These are phyloP conservation scores for Mycena chlorophos DNA, from an alignment of 768 basidiomycete species.

Conservation along the genomic window DNA sequence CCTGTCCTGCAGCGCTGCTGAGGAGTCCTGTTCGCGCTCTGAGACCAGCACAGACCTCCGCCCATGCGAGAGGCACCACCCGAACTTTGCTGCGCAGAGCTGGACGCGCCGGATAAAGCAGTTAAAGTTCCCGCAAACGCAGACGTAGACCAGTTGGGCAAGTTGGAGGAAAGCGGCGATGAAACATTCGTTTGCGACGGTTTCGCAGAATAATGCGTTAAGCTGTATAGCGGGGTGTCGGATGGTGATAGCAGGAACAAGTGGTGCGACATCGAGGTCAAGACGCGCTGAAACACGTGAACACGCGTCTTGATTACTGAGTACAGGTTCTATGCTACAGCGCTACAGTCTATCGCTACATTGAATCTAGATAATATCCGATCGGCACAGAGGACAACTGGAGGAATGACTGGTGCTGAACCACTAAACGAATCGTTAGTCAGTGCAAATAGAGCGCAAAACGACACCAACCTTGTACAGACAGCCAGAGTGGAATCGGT, in stretches of 20 bases:
- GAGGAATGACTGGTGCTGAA: constrained; percentile 87
- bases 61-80: constrained; percentile 70
- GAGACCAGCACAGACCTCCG: constrained; percentile 39
- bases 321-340: too few relatives aligned
- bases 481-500: constrained; percentile 90
- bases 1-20: constrained; percentile 45
- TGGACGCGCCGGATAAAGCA: constrained; percentile 82
- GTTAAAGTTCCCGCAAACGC: constrained; percentile 89
- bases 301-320: neutral
- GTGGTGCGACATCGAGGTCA: constrained; percentile 80
- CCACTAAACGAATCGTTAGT: constrained; percentile 54
- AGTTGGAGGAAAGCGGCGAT: constrained; percentile 75
- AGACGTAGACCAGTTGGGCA: constrained; percentile 89
- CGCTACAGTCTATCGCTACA: too few relatives aligned
- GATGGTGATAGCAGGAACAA: constrained; percentile 83
- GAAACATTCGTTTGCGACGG: constrained; percentile 56
- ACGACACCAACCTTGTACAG: constrained; percentile 70
- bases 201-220: constrained; percentile 81
- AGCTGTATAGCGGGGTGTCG: constrained; percentile 81
- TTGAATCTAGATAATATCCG: constrained; percentile 73
- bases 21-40: neutral
- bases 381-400: constrained; percentile 88
- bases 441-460: neutral
- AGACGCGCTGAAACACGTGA: neutral
- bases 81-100: constrained; percentile 65